These are phyloP conservation scores for Annulohypoxylon maeteangense DNA, from an alignment of 495 filamentous ascomycete species.

Conservation along the genomic window DNA sequence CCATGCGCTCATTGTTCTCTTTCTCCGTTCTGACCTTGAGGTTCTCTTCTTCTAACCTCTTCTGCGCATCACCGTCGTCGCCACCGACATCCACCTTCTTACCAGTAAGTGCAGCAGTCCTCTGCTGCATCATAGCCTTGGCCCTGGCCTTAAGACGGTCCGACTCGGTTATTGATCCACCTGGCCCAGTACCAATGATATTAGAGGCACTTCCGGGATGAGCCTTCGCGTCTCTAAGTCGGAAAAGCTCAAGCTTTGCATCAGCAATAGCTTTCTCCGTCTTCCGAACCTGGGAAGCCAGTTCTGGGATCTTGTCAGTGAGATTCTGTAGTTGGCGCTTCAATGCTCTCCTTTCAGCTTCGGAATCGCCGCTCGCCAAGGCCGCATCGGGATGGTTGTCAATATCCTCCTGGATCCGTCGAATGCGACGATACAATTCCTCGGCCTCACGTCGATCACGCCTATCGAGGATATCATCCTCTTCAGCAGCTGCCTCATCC, in stretches of 20 bases:
- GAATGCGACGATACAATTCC: slow-evolving; percentile 90
- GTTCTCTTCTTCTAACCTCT: slow-evolving; percentile 87
- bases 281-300: slow-evolving; percentile 90
- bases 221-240: slow-evolving; percentile 90
- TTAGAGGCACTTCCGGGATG: slow-evolving; percentile 84
- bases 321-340: slow-evolving; percentile 88
- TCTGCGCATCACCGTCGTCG: slow-evolving; percentile 80
- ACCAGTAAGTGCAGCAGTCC: slow-evolving; percentile 90
- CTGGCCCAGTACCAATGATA: slow-evolving; percentile 93
- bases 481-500: slow-evolving; percentile 87
- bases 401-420: slow-evolving; percentile 96
- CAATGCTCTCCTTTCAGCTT: slow-evolving; percentile 84
- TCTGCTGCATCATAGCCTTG: slow-evolving; percentile 98
- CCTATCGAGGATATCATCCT: slow-evolving; percentile 91
- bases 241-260: slow-evolving; percentile 91
- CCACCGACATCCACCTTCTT: slow-evolving; percentile 71
- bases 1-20: slow-evolving; percentile 96
- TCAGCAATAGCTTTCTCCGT: slow-evolving; percentile 94
- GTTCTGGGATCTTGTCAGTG: slow-evolving; percentile 88
- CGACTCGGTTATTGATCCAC: slow-evolving; percentile 89
- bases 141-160: slow-evolving; percentile 95
- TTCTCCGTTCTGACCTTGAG: slow-evolving; percentile 80
- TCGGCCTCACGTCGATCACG: slow-evolving; percentile 92
- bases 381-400: slow-evolving; percentile 87
- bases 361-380: slow-evolving; percentile 77